phyloP scores from a whole-genome alignment of 2,329 filamentous ascomycete species.

The Penicillium janthinellum region DNA sequence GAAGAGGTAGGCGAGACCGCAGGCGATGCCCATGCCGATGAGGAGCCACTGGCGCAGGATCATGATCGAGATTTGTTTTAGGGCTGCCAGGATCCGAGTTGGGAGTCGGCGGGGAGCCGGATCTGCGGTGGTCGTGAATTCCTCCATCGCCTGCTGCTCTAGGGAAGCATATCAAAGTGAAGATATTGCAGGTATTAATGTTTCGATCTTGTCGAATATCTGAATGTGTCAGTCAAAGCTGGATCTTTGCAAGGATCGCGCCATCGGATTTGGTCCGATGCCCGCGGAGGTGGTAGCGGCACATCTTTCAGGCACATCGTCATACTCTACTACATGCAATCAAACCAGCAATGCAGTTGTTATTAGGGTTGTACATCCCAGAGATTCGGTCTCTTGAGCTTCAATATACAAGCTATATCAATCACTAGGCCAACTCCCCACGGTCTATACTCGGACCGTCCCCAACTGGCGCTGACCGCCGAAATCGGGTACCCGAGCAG shows the following conservation, averaged over 20 bases:
- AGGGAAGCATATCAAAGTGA: neutral
- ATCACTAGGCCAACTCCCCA: neutral
- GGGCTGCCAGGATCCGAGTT: slow-evolving; percentile 12
- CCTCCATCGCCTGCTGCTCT: slow-evolving; percentile 8
- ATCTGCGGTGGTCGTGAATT: neutral
- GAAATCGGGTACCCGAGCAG: slow-evolving; percentile 22
- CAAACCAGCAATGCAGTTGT: neutral
- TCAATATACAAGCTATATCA: neutral
- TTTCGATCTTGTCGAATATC: neutral
- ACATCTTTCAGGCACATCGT: slow-evolving; percentile 7
- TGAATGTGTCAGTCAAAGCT: neutral
- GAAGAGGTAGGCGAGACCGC: slow-evolving; percentile 57
- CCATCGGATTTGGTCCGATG: slow-evolving; percentile 23
- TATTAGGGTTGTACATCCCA: neutral
- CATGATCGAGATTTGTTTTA: slow-evolving; percentile 28
- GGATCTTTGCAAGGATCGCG: neutral
- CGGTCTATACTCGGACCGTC: neutral
- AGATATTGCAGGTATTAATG: neutral
- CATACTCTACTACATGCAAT: no score
- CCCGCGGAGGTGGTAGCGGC: slow-evolving; percentile 17
- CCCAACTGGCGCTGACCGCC: slow-evolving; percentile 4
- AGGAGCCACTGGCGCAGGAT: slow-evolving; percentile 64
- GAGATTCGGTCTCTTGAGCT: neutral
- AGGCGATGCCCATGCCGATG: slow-evolving; percentile 59
- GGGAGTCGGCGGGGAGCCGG: neutral